Base-by-base conservation (phyloP, 768 basidiomycete species). In the Glaciozyma martinii region DNA sequence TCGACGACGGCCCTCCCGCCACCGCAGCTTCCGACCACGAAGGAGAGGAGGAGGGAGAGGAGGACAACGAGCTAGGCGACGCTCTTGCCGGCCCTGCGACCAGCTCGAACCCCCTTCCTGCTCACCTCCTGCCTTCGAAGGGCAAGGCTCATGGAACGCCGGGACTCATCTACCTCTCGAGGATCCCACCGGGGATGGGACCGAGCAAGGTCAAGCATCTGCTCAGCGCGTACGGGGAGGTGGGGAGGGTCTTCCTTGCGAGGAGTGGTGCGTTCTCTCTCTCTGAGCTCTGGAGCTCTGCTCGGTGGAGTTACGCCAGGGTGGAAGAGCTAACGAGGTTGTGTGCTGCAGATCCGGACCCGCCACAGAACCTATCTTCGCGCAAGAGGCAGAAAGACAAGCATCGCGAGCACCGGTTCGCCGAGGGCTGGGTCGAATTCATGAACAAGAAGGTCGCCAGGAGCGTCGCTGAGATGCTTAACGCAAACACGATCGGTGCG, bases 341-440 rank as follows among this genome's bases (percentile, higher is more conserved):
- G 32, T 23, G 25, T 50, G 49, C 2, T 7, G 21, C 58, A 37
- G 63, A 53, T 50, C 32, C n/a, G 8, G 56, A 59, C 50, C 29
- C 32, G 19, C 47, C 46, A 2, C 37, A 49, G 25, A 64, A 58
- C 59, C 67, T 66, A 44, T 47, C 52, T 32, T 59, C 21, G 42
- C 50, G 25, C 43, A 42, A 25, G 13, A 70, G 66, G 63, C 60
- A 61, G 58, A 59, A 58, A 27, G 68, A 69, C 21, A 68, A 72
- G 27, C 73, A 74, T 64, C 62, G 58, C 32, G 57, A 65, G 49
- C 70, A 73, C 16, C 89, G 92, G 72, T 98, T 87, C 74, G 87
- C 87, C 0, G 95, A 99, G 76, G 95, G 95, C 40, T 99, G 95
- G 95, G 87, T 98, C 49, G 95, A 99, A 77, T 97, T 98, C 79